phyloP scores from a whole-genome alignment of 2,329 filamentous ascomycete genomes.

The Proliferodiscus dingleyae region DNA sequence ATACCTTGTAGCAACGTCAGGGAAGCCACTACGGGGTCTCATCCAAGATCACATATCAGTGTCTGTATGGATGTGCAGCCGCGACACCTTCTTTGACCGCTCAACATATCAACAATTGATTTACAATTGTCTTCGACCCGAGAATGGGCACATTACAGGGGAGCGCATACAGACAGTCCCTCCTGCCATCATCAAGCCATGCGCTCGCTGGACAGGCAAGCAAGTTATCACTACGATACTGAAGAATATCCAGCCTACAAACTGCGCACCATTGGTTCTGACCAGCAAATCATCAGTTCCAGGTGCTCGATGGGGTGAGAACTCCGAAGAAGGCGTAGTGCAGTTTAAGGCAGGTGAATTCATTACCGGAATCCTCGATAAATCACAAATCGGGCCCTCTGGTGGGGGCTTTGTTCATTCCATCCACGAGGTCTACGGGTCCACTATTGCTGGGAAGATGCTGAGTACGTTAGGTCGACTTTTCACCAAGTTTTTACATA shows the following conservation, averaged over 20 bases:
- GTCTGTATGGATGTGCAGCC: conserved; percentile 82
- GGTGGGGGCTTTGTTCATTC: conserved; percentile 86
- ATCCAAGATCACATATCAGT: conserved; percentile 99
- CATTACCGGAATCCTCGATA: conserved; percentile 87
- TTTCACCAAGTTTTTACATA: conserved; percentile 83
- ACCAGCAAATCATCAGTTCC: conserved; percentile 74
- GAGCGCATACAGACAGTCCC: conserved; percentile 77
- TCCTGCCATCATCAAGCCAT: conserved; percentile 78
- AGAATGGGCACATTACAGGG: conserved; percentile 79
- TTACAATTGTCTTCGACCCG: conserved; percentile 83
- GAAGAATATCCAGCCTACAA: conserved; percentile 79
- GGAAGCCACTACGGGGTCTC: conserved; percentile 87
- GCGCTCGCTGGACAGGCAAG: conserved; percentile 87
- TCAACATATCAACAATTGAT: conserved; percentile 91
- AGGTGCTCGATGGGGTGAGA: conserved; percentile 70
- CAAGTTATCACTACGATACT: conserved; percentile 90
- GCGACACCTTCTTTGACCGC: conserved; percentile 84
- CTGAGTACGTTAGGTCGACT: conserved; percentile 86
- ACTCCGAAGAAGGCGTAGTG: conserved; percentile 75
- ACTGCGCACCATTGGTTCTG: conserved; percentile 73
- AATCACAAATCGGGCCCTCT: conserved; percentile 86
- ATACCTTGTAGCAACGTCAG: conserved; percentile 88
- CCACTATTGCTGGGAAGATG: conserved; percentile 77
- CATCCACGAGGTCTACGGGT: conserved; percentile 89
- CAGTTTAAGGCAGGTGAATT: conserved; percentile 84